A percentile compares a stretch with the other conserved stretches of the same genome.
Evolutionary conservation across 148 eudicot genomes (phyloP).

Genomic region (Fallopia convolvulus): DNA sequence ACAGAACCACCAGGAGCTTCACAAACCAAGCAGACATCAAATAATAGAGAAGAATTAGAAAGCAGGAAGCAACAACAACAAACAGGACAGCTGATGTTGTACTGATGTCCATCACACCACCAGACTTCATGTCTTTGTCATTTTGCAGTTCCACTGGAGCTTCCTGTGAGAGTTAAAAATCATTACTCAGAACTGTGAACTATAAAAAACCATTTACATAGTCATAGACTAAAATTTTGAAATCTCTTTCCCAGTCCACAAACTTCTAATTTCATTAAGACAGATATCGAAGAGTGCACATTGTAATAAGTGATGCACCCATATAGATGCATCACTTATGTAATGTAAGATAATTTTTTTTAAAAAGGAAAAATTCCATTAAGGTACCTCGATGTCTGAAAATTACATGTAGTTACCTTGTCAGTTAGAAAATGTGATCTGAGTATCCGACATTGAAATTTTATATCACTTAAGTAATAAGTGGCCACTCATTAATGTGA

Average conservation of each 20-base stretch:
- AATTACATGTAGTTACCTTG: not conserved
- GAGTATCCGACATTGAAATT: not conserved
- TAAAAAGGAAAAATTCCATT: not conserved
- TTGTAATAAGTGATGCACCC: not conserved
- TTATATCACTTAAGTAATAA: not conserved
- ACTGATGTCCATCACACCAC: slow-evolving; percentile 57
- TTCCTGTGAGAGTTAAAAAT: slow-evolving; percentile 34
- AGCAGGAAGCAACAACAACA: slow-evolving; percentile 74
- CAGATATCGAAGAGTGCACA: not conserved
- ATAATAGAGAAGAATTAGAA: slow-evolving; percentile 57
- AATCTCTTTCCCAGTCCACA: not conserved
- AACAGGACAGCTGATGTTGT: slow-evolving; percentile 59
- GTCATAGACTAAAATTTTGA: not conserved
- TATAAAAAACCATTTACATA: not conserved
- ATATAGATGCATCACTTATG: not conserved
- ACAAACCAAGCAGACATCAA: slow-evolving; percentile 73
- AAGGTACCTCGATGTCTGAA: not conserved
- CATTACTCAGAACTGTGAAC: not conserved
- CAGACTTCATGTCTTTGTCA: slow-evolving; percentile 20
- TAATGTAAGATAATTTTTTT: not conserved
- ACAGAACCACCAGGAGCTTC: slow-evolving; percentile 67
- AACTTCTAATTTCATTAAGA: not conserved
- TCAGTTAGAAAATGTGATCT: not conserved
- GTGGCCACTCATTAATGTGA: not conserved
- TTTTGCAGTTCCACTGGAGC: slow-evolving; percentile 42